A percentile compares a stretch with the other conserved stretches of the same genome.
These are phyloP conservation scores for Saprolegnia parasitica DNA, from an alignment of 352 stramenopile species.

Conservation along the genomic window DNA sequence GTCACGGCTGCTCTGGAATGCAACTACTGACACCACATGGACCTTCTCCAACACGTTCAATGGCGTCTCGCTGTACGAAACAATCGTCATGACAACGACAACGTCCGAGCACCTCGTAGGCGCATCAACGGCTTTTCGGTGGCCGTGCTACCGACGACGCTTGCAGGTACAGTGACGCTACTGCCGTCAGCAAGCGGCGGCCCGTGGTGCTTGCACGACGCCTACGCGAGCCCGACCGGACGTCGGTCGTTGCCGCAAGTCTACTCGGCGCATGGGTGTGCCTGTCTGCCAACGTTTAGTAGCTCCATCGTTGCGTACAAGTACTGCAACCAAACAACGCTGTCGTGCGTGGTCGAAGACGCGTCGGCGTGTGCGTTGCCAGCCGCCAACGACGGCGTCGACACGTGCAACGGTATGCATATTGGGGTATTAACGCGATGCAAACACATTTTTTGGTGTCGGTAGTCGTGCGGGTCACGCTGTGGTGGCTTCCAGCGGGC, in stretches of 20 bases:
- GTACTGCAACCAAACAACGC: slow-evolving; percentile 15
- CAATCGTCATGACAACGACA: too few relatives aligned
- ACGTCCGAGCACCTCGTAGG: too few relatives aligned
- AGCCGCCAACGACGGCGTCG: neutral
- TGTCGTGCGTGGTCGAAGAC: neutral
- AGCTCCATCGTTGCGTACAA: neutral
- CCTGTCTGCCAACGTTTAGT: neutral
- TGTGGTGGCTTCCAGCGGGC: neutral
- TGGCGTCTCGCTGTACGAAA: too few relatives aligned
- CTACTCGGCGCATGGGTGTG: neutral
- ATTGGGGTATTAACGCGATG: neutral
- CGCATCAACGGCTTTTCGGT: neutral
- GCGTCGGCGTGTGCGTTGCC: neutral
- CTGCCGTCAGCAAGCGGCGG: neutral
- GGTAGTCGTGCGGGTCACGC: slow-evolving; percentile 2
- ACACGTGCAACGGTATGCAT: slow-evolving; percentile 2
- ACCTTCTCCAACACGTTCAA: too few relatives aligned
- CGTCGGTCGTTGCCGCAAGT: neutral
- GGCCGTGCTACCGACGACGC: neutral
- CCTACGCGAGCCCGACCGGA: neutral
- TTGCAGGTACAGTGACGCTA: neutral
- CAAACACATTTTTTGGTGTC: neutral
- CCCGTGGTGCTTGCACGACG: neutral
- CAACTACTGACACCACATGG: too few relatives aligned
- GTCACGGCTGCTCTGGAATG: too few relatives aligned